phyloP scores from a whole-genome alignment of 164 flowering plant genomes.

The Hamamelis virginiana region DNA sequence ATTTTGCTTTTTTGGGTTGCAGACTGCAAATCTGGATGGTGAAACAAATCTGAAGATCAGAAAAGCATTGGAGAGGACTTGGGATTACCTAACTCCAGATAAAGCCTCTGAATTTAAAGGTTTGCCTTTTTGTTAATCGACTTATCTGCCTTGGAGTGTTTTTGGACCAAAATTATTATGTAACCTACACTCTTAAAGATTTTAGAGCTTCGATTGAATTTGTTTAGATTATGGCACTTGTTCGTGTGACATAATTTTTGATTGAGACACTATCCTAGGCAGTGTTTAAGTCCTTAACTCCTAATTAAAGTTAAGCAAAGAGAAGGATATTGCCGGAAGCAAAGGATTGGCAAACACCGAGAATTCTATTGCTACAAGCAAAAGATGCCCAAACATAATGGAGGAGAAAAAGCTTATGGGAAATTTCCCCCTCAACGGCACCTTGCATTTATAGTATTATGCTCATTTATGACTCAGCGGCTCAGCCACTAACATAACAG shows the following conservation, averaged over 20 bases:
- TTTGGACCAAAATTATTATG: neutral
- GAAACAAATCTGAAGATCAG: constrained; percentile 98
- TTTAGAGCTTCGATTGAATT: too few relatives aligned
- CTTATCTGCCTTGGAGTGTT: neutral
- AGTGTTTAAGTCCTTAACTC: neutral
- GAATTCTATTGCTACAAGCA: too few relatives aligned
- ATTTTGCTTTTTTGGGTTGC: constrained; percentile 14
- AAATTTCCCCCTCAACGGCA: too few relatives aligned
- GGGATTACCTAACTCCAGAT: constrained; percentile 90
- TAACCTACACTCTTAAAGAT: too few relatives aligned
- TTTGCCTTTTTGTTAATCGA: constrained; percentile 19
- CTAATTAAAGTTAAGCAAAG: neutral
- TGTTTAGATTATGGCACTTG: too few relatives aligned
- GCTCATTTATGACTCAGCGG: too few relatives aligned
- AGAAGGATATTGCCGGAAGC: neutral
- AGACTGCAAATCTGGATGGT: constrained; percentile 99
- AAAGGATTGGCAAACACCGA: too few relatives aligned
- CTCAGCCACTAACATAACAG: too few relatives aligned
- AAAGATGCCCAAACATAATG: too few relatives aligned
- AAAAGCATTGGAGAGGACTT: constrained; percentile 92
- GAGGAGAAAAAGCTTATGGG: too few relatives aligned
- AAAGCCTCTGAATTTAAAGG: constrained; percentile 92
- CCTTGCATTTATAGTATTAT: too few relatives aligned
- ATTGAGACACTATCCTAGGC: neutral
- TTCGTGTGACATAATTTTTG: too few relatives aligned